phyloP scores from a whole-genome alignment of 2,329 filamentous ascomycete species.

The Hypoxylon sp. region DNA sequence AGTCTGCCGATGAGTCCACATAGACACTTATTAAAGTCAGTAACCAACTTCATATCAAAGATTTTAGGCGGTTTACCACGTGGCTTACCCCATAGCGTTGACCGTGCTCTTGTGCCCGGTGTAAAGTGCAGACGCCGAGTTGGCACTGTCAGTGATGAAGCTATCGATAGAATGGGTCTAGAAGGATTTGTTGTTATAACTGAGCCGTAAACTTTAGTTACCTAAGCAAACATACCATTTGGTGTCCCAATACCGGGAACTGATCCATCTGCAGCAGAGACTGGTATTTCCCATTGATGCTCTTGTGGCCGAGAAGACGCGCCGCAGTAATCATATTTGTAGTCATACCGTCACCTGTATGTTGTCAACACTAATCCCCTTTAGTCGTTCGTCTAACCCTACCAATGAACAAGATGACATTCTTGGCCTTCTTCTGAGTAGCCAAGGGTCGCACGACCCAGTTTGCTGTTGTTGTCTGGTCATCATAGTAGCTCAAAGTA shows the following conservation, averaged over 20 bases:
- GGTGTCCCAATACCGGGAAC: conserved; percentile 88
- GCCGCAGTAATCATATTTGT: conserved; percentile 87
- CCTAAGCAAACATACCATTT: conserved; percentile 72
- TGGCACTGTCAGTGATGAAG: conserved; percentile 90
- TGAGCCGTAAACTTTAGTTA: background rate
- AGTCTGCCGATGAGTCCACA: conserved; percentile 79
- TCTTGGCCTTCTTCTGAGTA: conserved; percentile 82
- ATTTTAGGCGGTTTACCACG: background rate
- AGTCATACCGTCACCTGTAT: conserved; percentile 71
- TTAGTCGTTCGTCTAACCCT: conserved; percentile 52
- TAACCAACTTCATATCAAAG: background rate
- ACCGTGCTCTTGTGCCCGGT: conserved; percentile 87
- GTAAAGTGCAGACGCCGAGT: conserved; percentile 86
- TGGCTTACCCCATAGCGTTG: conserved; percentile 77
- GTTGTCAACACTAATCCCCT: conserved; percentile 6
- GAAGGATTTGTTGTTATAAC: conserved; percentile 14
- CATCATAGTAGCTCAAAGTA: conserved; percentile 81
- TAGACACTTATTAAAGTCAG: conserved; percentile 69
- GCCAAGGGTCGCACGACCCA: conserved; percentile 83
- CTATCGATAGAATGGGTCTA: conserved; percentile 85
- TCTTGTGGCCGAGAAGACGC: conserved; percentile 84
- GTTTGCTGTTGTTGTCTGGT: conserved; percentile 78
- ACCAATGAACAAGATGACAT: conserved; percentile 88
- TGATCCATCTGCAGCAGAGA: conserved; percentile 82
- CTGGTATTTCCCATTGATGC: conserved; percentile 87